Percentiles rank a stretch among this genome's conserved stretches.
These are phyloP conservation scores for Trichoderma endophyticum DNA, from an alignment of 2,329 filamentous ascomycete genomes.

Conservation along the genomic window DNA sequence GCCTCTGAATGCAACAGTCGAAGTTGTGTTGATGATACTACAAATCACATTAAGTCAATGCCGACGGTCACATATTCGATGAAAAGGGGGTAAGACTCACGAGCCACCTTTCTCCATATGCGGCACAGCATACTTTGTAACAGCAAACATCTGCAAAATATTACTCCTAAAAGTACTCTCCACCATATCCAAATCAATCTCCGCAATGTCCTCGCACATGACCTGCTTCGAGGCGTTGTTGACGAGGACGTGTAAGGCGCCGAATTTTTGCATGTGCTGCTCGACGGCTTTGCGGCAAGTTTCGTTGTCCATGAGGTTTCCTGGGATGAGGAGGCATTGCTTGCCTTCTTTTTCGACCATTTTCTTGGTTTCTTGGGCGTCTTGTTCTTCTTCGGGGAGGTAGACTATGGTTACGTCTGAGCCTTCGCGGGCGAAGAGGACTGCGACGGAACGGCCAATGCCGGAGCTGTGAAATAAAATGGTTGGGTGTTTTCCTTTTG, in stretches of 20 bases:
- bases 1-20: conserved; percentile 49
- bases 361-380: conserved; percentile 71
- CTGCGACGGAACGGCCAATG: conserved; percentile 71
- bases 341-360: conserved; percentile 64
- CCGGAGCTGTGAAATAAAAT: conserved; percentile 39
- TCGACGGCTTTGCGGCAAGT: conserved; percentile 70
- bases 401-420: conserved; percentile 72
- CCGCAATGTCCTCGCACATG: conserved; percentile 3
- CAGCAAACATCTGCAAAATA: conserved; percentile 78
- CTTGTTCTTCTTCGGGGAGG: conserved; percentile 70
- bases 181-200: conserved; percentile 56
- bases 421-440: conserved; percentile 79
- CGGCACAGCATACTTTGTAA: conserved; percentile 71
- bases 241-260: conserved; percentile 68
- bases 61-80: too few species aligned
- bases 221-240: conserved; percentile 60
- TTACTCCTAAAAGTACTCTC: conserved; percentile 75
- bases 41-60: neutral
- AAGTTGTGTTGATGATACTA: conserved; percentile 53
- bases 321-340: conserved; percentile 61
- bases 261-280: conserved; percentile 62
- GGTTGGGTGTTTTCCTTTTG: too few species aligned
- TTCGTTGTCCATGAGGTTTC: conserved; percentile 61
- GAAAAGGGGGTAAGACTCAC: neutral
- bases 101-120: conserved; percentile 56